Evolutionary conservation across 805 yeast species (phyloP).

Genomic region (Naumovozyma castellii): DNA sequence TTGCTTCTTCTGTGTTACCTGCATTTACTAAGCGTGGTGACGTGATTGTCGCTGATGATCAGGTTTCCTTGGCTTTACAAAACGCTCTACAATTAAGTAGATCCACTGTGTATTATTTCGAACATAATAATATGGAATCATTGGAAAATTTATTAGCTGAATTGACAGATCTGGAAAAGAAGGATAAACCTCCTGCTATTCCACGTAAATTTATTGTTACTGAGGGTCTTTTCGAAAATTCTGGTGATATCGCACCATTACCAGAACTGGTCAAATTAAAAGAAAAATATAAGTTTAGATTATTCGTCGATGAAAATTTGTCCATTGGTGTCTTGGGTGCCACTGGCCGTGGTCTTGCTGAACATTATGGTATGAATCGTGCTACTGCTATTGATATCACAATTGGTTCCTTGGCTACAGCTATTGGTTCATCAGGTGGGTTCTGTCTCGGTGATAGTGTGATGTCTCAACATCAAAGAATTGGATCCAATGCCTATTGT

Average conservation of each 20-base stretch:
- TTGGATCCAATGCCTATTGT: conserved; percentile 81
- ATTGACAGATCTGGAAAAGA: conserved; percentile 47
- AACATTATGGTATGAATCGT: conserved; percentile 60
- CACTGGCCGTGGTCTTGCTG: conserved; percentile 79
- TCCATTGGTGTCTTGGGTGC: conserved; percentile 81
- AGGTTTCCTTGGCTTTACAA: conserved; percentile 66
- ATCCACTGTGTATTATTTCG: conserved; percentile 61
- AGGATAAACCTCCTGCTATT: conserved; percentile 52
- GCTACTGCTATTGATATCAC: conserved; percentile 66
- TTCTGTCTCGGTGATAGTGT: conserved; percentile 79
- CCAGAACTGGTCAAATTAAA: conserved; percentile 63
- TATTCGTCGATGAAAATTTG: conserved; percentile 78
- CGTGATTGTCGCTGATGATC: conserved; percentile 76
- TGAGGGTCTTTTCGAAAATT: conserved; percentile 76
- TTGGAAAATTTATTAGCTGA: conserved; percentile 60
- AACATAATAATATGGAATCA: conserved; percentile 83
- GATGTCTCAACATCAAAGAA: conserved; percentile 87
- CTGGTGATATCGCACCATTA: conserved; percentile 73
- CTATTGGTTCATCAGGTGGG: conserved; percentile 85
- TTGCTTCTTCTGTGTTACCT: conserved; percentile 81
- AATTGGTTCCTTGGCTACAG: conserved; percentile 73
- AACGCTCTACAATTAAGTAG: conserved; percentile 83
- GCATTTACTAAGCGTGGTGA: conserved; percentile 95
- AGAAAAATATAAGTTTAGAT: conserved; percentile 71
- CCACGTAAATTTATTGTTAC: conserved; percentile 85